Percentiles rank a stretch among this genome's conserved stretches.
Evolutionary conservation across 2,329 filamentous ascomycete genomes (phyloP).

Genomic region (Bertia moriformis): DNA sequence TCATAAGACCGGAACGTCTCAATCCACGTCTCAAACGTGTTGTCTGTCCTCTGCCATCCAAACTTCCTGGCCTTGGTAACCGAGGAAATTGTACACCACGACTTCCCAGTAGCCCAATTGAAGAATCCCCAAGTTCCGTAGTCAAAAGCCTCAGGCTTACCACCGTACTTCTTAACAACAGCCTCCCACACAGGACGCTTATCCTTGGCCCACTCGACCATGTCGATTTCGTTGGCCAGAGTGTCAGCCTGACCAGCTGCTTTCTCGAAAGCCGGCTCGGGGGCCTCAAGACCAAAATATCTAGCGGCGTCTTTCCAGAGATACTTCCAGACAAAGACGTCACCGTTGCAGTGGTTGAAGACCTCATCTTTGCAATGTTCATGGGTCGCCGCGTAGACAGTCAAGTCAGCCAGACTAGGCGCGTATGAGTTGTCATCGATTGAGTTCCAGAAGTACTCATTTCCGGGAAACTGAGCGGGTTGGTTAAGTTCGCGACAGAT

Average conservation of each 20-base stretch:
- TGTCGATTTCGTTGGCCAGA: constrained; percentile 4
- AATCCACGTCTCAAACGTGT: constrained; percentile 4
- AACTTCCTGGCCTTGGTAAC: constrained; percentile 6
- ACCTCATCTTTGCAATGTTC: constrained; percentile 10
- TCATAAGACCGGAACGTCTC: constrained; percentile 5
- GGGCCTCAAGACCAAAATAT: constrained; percentile 8
- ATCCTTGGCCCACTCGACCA: constrained; percentile 6
- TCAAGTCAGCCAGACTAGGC: constrained; percentile 11
- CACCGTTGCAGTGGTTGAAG: constrained; percentile 13
- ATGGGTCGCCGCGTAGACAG: constrained; percentile 9
- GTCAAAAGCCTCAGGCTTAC: constrained; percentile 4
- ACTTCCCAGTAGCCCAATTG: constrained; percentile 5
- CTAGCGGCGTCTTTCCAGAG: constrained; percentile 8
- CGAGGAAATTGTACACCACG: constrained; percentile 4
- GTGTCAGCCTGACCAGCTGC: constrained; percentile 2
- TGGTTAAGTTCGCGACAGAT: constrained; percentile 10
- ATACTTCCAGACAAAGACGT: constrained; percentile 12
- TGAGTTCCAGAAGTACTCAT: constrained; percentile 12
- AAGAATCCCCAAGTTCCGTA: constrained; percentile 7
- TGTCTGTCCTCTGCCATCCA: constrained; percentile 5
- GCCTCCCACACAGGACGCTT: constrained; percentile 4
- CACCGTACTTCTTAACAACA: constrained; percentile 5
- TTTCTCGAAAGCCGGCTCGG: constrained; percentile 2
- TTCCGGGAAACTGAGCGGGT: constrained; percentile 10
- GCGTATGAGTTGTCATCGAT: constrained; percentile 14